Percentiles rank a stretch among this genome's conserved stretches.
Evolutionary conservation across 495 filamentous ascomycete species (phyloP).

Genomic region (Amorphotheca resinae): DNA sequence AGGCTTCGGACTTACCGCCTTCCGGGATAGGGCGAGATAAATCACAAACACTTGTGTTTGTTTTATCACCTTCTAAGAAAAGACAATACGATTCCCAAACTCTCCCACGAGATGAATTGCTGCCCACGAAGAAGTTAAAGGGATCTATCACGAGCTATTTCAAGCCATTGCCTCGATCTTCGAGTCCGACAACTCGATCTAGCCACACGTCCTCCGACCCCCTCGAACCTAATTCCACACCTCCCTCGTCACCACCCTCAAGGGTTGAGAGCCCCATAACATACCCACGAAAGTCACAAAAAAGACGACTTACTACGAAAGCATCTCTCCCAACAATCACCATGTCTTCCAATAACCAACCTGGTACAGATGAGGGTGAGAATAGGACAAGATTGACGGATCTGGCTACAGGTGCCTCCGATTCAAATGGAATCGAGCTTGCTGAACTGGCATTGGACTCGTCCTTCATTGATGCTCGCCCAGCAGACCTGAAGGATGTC

Average conservation of each 20-base stretch:
- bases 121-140: constrained; percentile 3
- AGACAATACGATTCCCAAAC: neutral
- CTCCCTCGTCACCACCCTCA: constrained; percentile 1
- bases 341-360: neutral
- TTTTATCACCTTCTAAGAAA: neutral
- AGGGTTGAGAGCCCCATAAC: neutral
- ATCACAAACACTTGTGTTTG: neutral
- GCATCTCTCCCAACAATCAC: neutral
- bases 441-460: neutral
- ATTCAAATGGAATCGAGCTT: neutral
- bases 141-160: constrained; percentile 16
- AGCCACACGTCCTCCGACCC: neutral
- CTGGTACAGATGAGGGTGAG: neutral
- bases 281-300: neutral
- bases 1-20: too few relatives aligned
- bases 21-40: too few relatives aligned
- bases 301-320: neutral
- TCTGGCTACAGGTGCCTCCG: neutral
- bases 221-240: constrained; percentile 2
- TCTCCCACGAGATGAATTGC: neutral
- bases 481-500: neutral
- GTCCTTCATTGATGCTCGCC: neutral
- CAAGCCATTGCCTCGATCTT: constrained; percentile 14
- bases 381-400: neutral
- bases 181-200: constrained; percentile 3